Conservation (phyloP, 2,329 filamentous ascomycete species). For the Penicillium palitans region DNA sequence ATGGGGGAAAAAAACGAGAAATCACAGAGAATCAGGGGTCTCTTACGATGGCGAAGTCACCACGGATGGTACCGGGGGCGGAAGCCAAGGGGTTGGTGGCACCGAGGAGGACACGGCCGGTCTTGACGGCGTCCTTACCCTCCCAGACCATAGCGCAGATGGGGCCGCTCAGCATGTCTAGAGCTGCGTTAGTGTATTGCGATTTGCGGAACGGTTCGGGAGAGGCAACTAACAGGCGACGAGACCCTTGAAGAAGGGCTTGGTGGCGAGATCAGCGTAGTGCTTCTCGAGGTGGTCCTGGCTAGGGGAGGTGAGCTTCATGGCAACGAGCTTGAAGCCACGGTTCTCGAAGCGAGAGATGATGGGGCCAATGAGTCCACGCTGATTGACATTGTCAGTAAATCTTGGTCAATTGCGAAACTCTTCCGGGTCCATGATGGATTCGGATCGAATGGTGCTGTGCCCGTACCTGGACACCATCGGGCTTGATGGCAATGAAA, state of each 20-base stretch:
- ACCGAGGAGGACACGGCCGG: slow-evolving; percentile 90
- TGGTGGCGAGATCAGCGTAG: slow-evolving; percentile 88
- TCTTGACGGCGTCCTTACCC: slow-evolving; percentile 98
- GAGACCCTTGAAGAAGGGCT: slow-evolving; percentile 96
- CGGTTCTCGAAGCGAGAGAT: slow-evolving; percentile 97
- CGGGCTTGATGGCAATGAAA: slow-evolving; percentile 99
- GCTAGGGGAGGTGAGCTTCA: slow-evolving; percentile 88
- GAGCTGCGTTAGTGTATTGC: slow-evolving; percentile 20
- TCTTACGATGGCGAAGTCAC: slow-evolving; percentile 75
- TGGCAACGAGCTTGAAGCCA: slow-evolving; percentile 96
- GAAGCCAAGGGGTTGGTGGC: slow-evolving; percentile 98
- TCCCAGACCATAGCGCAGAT: slow-evolving; percentile 99
- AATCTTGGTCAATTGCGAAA: slow-evolving; percentile 14
- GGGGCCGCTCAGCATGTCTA: slow-evolving; percentile 96
- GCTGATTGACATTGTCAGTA: slow-evolving; percentile 56
- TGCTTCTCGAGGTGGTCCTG: slow-evolving; percentile 98
- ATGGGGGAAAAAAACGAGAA: background rate
- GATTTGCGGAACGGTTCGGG: background rate
- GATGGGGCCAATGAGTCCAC: slow-evolving; percentile 97
- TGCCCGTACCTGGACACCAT: slow-evolving; percentile 86
- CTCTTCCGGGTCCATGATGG: background rate
- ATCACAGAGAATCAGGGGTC: background rate
- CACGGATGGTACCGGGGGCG: slow-evolving; percentile 95
- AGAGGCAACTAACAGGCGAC: slow-evolving; percentile 70
- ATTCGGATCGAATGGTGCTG: background rate